Percentiles rank a stretch among this genome's conserved stretches.
phyloP scores from a whole-genome alignment of 1,284 basidiomycete species.

The Rhodotorula sp. region DNA sequence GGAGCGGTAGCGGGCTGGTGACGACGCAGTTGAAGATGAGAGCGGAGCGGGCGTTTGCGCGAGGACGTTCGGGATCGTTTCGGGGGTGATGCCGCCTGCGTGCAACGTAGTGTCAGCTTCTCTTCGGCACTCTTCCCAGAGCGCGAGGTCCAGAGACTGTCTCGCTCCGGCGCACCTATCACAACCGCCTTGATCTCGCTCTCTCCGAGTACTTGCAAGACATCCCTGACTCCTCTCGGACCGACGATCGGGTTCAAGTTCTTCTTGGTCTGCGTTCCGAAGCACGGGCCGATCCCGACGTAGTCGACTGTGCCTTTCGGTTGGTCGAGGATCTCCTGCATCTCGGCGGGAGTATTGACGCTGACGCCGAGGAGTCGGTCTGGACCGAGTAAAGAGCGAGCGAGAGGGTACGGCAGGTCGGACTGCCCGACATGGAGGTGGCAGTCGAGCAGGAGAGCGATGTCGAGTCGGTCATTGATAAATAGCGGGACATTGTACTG shows the following conservation, averaged over 20 bases:
- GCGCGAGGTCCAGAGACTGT: no score
- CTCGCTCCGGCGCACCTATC: no score
- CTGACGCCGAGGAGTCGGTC: slow-evolving; percentile 78
- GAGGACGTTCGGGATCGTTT: slow-evolving; percentile 64
- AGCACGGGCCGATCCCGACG: slow-evolving; percentile 70
- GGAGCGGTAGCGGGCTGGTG: slow-evolving; percentile 39
- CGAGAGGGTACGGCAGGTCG: slow-evolving; percentile 74
- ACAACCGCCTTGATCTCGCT: slow-evolving; percentile 69
- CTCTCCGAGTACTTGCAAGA: slow-evolving; percentile 65
- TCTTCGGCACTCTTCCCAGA: no score
- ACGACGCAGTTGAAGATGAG: slow-evolving; percentile 4
- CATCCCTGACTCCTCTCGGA: slow-evolving; percentile 54
- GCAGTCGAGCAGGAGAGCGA: slow-evolving; percentile 71
- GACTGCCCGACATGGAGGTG: slow-evolving; percentile 88
- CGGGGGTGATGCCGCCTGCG: slow-evolving; percentile 76
- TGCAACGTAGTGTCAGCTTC: no score
- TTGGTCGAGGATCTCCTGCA: slow-evolving; percentile 54
- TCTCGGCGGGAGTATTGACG: slow-evolving; percentile 68
- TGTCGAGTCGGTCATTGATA: slow-evolving; percentile 88
- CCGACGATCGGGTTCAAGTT: slow-evolving; percentile 42
- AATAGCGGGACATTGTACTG: slow-evolving; percentile 78
- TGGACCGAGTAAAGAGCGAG: slow-evolving; percentile 67
- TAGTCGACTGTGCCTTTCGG: slow-evolving; percentile 66
- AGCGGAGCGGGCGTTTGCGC: slow-evolving; percentile 39
- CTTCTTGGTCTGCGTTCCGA: slow-evolving; percentile 50